phyloP scores from a whole-genome alignment of 2,329 filamentous ascomycete species.

The Trichoderma simmonsii region DNA sequence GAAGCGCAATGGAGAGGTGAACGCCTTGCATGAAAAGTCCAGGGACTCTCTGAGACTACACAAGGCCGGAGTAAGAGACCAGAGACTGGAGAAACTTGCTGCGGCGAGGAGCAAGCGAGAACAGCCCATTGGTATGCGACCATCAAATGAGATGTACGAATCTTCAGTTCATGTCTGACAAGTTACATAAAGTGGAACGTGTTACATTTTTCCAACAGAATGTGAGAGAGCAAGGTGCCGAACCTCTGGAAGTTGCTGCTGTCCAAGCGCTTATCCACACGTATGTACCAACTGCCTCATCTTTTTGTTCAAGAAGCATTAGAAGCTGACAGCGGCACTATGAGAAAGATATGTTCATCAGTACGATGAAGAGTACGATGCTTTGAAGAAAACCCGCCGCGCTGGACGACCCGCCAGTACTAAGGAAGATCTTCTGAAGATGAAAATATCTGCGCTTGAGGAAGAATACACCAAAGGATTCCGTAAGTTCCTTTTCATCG shows the following conservation, averaged over 20 bases:
- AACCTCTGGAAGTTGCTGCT: slow-evolving; percentile 51
- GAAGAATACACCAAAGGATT: slow-evolving; percentile 83
- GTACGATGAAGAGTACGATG: slow-evolving; percentile 66
- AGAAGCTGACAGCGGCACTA: slow-evolving; percentile 27
- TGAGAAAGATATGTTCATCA: slow-evolving; percentile 59
- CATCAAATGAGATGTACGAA: not conserved
- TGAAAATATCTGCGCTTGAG: slow-evolving; percentile 66
- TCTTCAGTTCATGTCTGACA: slow-evolving; percentile 19
- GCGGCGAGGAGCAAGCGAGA: slow-evolving; percentile 70
- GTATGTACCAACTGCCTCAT: slow-evolving; percentile 41
- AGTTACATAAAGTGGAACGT: slow-evolving; percentile 23
- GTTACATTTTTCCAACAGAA: slow-evolving; percentile 66
- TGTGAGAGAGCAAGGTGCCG: slow-evolving; percentile 46
- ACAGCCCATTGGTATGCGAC: slow-evolving; percentile 62
- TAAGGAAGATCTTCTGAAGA: slow-evolving; percentile 72
- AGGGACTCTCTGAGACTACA: slow-evolving; percentile 80
- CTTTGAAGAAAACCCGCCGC: slow-evolving; percentile 65
- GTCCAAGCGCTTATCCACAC: slow-evolving; percentile 60
- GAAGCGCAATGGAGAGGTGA: slow-evolving; percentile 73
- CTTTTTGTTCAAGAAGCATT: slow-evolving; percentile 4
- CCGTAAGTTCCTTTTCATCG: slow-evolving; percentile 48
- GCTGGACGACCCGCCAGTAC: slow-evolving; percentile 75
- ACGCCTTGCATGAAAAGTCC: slow-evolving; percentile 81
- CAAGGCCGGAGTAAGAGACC: slow-evolving; percentile 74
- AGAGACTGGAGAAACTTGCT: slow-evolving; percentile 72